These are phyloP conservation scores for Pseudisothecium myosuroides DNA, from an alignment of 225 moss, liverwort and hornwort species.

Conservation along the genomic window DNA sequence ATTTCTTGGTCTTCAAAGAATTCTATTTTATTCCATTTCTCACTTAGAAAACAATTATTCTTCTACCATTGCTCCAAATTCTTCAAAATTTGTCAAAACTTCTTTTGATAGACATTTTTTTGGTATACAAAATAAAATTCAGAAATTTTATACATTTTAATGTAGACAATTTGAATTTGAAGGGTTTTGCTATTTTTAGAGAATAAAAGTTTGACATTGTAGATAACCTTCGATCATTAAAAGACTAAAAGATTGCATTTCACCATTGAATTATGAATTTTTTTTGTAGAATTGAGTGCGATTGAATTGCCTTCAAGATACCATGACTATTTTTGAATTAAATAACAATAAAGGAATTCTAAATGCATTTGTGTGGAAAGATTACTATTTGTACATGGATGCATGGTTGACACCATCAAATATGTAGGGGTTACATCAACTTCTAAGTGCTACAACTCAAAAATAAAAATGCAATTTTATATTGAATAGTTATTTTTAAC, in stretches of 20 bases:
- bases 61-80: neutral
- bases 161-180: too few relatives aligned
- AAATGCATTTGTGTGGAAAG: neutral
- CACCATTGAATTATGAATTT: rapidly evolving
- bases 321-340: neutral
- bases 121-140: too few relatives aligned
- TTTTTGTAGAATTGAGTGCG: neutral
- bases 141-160: rapidly evolving
- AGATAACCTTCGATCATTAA: neutral
- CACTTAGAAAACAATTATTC: neutral
- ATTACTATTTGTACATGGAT: neutral
- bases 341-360: neutral
- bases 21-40: neutral
- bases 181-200: rapidly evolving
- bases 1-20: neutral
- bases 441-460: neutral
- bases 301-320: neutral
- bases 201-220: too few relatives aligned
- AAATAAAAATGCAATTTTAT: neutral
- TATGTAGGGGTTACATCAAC: neutral
- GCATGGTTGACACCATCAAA: neutral
- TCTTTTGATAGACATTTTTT: rapidly evolving
- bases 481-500: too few relatives aligned
- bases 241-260: neutral
- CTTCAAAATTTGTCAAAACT: too few relatives aligned